phyloP scores from a whole-genome alignment of 768 basidiomycete genomes.

The Trametes sanguinea region DNA sequence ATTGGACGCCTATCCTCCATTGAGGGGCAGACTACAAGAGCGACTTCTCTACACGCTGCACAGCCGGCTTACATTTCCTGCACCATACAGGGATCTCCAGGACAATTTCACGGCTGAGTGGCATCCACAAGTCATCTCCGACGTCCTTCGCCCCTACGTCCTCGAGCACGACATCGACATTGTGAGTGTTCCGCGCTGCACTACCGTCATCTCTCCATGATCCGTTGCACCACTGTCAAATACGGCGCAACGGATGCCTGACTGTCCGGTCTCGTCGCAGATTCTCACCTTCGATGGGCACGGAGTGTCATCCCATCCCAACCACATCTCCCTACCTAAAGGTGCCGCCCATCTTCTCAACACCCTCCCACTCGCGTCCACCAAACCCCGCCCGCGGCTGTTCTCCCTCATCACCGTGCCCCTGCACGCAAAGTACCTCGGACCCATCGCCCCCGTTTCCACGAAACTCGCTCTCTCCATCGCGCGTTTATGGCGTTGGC shows the following conservation, averaged over 20 bases:
- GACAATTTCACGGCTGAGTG: slow-evolving; percentile 73
- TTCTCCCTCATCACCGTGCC: slow-evolving; percentile 66
- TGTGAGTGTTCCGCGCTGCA: slow-evolving; percentile 40
- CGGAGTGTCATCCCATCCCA: slow-evolving; percentile 85
- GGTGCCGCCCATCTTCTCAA: slow-evolving; percentile 51
- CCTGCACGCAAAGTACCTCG: slow-evolving; percentile 59
- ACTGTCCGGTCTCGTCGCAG: slow-evolving; percentile 39
- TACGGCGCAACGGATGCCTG: neutral
- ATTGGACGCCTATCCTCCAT: neutral
- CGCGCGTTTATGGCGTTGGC: slow-evolving; percentile 4
- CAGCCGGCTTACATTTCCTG: neutral
- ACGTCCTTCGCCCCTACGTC: slow-evolving; percentile 60
- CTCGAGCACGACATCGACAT: slow-evolving; percentile 58
- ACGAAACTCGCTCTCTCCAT: slow-evolving; percentile 47
- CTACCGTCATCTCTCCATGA: too few relatives aligned
- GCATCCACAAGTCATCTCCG: slow-evolving; percentile 60
- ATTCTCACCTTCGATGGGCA: slow-evolving; percentile 80
- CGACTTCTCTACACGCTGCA: neutral
- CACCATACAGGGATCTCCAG: slow-evolving; percentile 54
- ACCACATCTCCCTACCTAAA: slow-evolving; percentile 71
- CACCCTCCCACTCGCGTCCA: slow-evolving; percentile 16
- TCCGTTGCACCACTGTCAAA: too few relatives aligned
- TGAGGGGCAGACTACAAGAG: neutral
- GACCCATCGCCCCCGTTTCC: slow-evolving; percentile 51
- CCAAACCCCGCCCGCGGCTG: slow-evolving; percentile 40